Percentiles rank a stretch among this genome's conserved stretches.
Evolutionary conservation across 345 rosid genomes (phyloP).

Genomic region (Ricinus communis): DNA sequence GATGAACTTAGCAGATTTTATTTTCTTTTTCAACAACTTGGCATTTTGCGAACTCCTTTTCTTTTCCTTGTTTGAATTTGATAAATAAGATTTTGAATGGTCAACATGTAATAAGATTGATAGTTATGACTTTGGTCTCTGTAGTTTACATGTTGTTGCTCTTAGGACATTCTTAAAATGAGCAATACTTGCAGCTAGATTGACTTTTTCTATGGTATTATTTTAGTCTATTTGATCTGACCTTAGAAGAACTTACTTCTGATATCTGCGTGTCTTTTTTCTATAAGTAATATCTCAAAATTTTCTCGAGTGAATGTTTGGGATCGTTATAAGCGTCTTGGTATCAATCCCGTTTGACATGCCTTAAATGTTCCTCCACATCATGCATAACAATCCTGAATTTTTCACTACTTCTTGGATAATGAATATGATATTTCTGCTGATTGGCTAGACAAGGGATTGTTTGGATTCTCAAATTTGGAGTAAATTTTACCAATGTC

Average conservation of each 20-base stretch:
- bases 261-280: neutral
- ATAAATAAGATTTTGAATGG: neutral
- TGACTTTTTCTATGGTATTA: neutral
- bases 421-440: too few species aligned
- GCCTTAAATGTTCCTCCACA: too few species aligned
- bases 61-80: neutral
- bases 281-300: slow-evolving; percentile 56
- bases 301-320: slow-evolving; percentile 74
- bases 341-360: slow-evolving; percentile 46
- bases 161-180: neutral
- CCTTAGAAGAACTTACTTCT: too few species aligned
- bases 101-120: neutral
- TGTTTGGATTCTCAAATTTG: too few species aligned
- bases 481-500: too few species aligned
- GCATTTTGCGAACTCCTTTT: too few species aligned
- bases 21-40: neutral
- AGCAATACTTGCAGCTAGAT: neutral
- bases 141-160: neutral
- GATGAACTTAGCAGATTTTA: neutral
- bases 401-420: too few species aligned
- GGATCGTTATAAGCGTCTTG: slow-evolving; percentile 91
- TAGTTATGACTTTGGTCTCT: neutral
- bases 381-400: too few species aligned
- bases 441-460: too few species aligned
- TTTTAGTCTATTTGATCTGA: neutral